Evolutionary conservation across 2,329 filamentous ascomycete species (phyloP), one percentile per base, ranked within the genome.

Genomic region (Hortaea werneckii): DNA sequence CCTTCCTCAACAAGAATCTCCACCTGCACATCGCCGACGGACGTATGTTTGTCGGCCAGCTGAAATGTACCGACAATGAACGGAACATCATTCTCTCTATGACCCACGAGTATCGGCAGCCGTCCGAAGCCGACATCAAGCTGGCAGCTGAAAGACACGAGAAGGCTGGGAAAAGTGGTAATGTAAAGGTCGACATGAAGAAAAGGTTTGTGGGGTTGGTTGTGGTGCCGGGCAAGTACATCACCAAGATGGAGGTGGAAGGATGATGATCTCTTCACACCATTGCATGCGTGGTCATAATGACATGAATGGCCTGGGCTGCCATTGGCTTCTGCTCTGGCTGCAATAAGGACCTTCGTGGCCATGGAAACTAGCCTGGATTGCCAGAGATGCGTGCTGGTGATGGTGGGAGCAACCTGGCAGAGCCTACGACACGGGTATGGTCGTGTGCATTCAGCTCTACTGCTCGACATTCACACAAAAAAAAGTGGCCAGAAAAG

Each of bases 31-130:
- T 84, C 10, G 85, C 80, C 4, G 90, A 96, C 63, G 80, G 79
- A 11, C 85, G 92, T 49, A 81, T 95, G 64, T 98, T 96, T 65
- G 79, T 88, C 46, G 92, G 92, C 13, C 76, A 81, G 52, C 85
- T 98, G 69, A 95, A 94, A 67, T 98, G 92, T 71, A 95, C 89
- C 29, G 92, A 98, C 71, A 80, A 84, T 48, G 85, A 95, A 51
- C 79, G 78, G 58, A 65, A 98, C 60, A 76, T 96, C 53, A 87
- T 98, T 43, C 79, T 98, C 43, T 77, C 83, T 32, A 77, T 85
- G 54, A 86, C 90, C 0, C 85, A 92, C 66, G 92, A 98, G 67
- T 96, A 95, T 67, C 85, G 90, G 2, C 77, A 80, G 47, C 88
- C 88, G 5, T 61, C 65, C 6, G 55, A 62, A 8, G 67, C 69